These are phyloP conservation scores for Tylopilus intermedius DNA, from an alignment of 768 basidiomycete genomes.

Conservation along the genomic window DNA sequence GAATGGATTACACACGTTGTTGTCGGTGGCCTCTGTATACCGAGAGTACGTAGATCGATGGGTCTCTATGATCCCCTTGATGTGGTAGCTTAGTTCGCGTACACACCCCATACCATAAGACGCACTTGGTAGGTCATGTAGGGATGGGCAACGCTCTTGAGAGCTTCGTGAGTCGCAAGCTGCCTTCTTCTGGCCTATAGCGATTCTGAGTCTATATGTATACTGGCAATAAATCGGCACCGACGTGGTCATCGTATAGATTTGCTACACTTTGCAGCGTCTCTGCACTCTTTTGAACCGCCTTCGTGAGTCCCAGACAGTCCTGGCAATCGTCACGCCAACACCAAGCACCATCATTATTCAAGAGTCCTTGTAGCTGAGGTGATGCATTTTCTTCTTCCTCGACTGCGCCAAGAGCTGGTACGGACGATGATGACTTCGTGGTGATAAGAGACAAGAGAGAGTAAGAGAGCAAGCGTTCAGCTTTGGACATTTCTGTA, in stretches of 20 bases:
- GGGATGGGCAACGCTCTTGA: conserved; percentile 76
- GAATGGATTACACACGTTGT: conserved; percentile 18
- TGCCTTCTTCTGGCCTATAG: conserved; percentile 67
- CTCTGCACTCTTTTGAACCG: conserved; percentile 70
- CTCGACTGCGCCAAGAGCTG: conserved; percentile 43
- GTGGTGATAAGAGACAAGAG: conserved; percentile 72
- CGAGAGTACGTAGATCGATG: conserved; percentile 65
- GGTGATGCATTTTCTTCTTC: conserved; percentile 39
- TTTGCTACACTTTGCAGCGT: conserved; percentile 70
- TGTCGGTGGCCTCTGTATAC: conserved; percentile 50
- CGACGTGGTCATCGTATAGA: conserved; percentile 72
- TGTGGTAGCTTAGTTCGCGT: not conserved
- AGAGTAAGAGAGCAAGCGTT: conserved; percentile 68
- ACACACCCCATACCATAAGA: not conserved
- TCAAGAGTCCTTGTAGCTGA: conserved; percentile 54
- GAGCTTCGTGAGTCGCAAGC: conserved; percentile 66
- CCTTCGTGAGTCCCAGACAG: conserved; percentile 75
- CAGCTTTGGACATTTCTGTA: conserved; percentile 76
- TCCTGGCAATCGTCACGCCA: conserved; percentile 78
- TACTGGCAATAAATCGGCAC: conserved; percentile 22
- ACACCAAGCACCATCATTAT: conserved; percentile 78
- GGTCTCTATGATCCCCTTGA: conserved; percentile 66
- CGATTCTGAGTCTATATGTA: conserved; percentile 3
- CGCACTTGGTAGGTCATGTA: conserved; percentile 63
- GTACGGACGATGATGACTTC: conserved; percentile 50